Evolutionary conservation across 2,329 filamentous ascomycete genomes (phyloP), one percentile per base, ranked within the genome.

Genomic region (Zasmidium citrigriseum): DNA sequence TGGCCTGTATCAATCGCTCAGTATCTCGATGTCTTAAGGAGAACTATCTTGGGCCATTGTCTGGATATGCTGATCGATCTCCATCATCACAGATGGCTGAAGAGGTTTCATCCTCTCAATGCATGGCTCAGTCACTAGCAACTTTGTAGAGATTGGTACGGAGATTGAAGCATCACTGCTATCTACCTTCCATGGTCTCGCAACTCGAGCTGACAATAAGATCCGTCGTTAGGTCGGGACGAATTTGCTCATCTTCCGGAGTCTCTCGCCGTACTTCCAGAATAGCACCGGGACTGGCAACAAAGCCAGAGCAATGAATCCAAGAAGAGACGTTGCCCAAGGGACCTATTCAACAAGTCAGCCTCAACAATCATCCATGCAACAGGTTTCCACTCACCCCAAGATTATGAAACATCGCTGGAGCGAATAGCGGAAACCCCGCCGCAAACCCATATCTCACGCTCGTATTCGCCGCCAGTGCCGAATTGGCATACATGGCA

Each of bases 271-370:
- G 52, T 58, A 71, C 34, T 62, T 64, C 61, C 64, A 74, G 47
- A 75, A 69, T 7, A 74, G 58, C 58, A 69, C 74, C 7, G 74
- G 74, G 25, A 76, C 72, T 1, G 71, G 72, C 20, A 72, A 46
- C 66, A 75, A 60, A 1, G 60, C 63, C 3, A 77, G 50, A 12
- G 70, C 72, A 5, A 80, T 58, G 47, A 78, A 77, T 0, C 69
- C 78, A 29, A 80, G 69, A 22, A 78, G 54, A 23, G 71, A 75
- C 4, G 71, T 75, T 2, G 77, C 78, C 72, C 76, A 77, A 12
- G 69, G 71, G 9, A 78, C 73, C 0, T 75, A 76, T 4, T 80
- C 64, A 77, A 78, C 72, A 78, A 68, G 1, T 52, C 47, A 14
- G 53, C 60, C 5, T 54, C 52, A 29, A 27, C 4, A 50, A 27